A percentile compares a stretch with the other conserved stretches of the same genome.
Evolutionary conservation across 192 early-diverging fungal genomes (phyloP).

Genomic region (Entophlyctis helioformis): DNA sequence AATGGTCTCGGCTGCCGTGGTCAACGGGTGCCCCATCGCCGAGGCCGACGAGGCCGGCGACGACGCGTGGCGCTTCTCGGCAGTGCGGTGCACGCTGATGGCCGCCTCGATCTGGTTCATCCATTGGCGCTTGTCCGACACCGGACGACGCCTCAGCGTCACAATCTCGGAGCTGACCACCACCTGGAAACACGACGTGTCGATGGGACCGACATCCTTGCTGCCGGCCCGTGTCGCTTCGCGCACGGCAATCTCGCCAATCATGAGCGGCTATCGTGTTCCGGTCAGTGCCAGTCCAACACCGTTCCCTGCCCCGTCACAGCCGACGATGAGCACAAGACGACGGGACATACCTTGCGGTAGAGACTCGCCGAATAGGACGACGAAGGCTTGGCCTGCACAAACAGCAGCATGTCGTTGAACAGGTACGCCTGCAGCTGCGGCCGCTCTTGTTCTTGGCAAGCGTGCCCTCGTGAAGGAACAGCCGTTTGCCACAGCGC

Average conservation of each 20-base stretch:
- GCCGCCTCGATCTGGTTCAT: constrained; percentile 29
- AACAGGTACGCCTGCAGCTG: constrained; percentile 51
- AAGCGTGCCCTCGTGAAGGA: constrained; percentile 59
- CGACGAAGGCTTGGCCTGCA: constrained; percentile 17
- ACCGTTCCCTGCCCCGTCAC: too few relatives aligned
- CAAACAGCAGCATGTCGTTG: constrained; percentile 44
- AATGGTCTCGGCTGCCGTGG: too few relatives aligned
- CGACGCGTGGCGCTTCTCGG: too few relatives aligned
- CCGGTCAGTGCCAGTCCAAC: too few relatives aligned
- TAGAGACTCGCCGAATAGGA: too few relatives aligned
- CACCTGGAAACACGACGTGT: constrained; percentile 52
- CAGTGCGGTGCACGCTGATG: too few relatives aligned
- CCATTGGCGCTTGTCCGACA: constrained; percentile 49
- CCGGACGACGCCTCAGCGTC: constrained; percentile 35
- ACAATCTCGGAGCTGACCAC: constrained; percentile 37
- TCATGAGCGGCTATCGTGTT: constrained; percentile 23
- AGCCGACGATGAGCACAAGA: not conserved
- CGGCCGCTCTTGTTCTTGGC: constrained; percentile 67
- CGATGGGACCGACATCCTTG: constrained; percentile 15
- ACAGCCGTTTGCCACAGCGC: constrained; percentile 43
- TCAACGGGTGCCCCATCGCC: too few relatives aligned
- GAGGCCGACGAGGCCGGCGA: too few relatives aligned
- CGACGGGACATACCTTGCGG: constrained; percentile 13
- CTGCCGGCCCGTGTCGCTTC: constrained; percentile 16
- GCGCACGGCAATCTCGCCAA: constrained; percentile 18